These are phyloP conservation scores for Aspergillus flavus DNA, from an alignment of 2,329 filamentous ascomycete genomes.

Conservation along the genomic window DNA sequence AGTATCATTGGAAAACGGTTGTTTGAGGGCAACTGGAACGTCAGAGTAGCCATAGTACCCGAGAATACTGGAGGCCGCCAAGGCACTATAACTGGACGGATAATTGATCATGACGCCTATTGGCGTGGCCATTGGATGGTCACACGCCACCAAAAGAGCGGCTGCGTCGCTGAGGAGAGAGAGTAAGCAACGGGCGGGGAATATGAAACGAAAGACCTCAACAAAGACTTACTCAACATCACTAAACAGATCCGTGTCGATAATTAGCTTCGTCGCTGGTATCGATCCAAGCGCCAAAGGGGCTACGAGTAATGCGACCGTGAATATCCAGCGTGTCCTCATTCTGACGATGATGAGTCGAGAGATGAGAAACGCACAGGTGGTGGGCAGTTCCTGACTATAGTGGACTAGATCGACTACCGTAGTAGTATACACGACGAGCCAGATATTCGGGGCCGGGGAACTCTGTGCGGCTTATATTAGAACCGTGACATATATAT, in stretches of 20 bases:
- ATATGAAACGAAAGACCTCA: not conserved
- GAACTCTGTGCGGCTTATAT: no score
- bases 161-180: not conserved
- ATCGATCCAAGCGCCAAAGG: not conserved
- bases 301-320: not conserved
- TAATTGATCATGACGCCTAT: constrained; percentile 12
- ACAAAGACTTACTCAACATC: constrained; percentile 8
- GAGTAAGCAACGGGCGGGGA: not conserved
- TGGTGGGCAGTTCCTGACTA: not conserved
- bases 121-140: not conserved
- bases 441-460: no score
- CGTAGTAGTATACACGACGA: no score
- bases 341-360: not conserved
- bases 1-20: constrained; percentile 2
- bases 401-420: no score
- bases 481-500: no score
- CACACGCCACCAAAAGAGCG: constrained; percentile 7
- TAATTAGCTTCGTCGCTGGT: constrained; percentile 2
- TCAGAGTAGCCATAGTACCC: constrained; percentile 2
- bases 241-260: constrained; percentile 13
- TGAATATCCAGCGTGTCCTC: not conserved
- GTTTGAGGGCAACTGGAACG: constrained; percentile 2
- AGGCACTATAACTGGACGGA: constrained; percentile 7
- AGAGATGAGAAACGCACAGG: not conserved
- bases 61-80: constrained; percentile 8